A percentile compares a stretch with the other conserved stretches of the same genome.
These are phyloP conservation scores for Diplodia sapinea DNA, from an alignment of 2,329 filamentous ascomycete genomes.

Conservation along the genomic window DNA sequence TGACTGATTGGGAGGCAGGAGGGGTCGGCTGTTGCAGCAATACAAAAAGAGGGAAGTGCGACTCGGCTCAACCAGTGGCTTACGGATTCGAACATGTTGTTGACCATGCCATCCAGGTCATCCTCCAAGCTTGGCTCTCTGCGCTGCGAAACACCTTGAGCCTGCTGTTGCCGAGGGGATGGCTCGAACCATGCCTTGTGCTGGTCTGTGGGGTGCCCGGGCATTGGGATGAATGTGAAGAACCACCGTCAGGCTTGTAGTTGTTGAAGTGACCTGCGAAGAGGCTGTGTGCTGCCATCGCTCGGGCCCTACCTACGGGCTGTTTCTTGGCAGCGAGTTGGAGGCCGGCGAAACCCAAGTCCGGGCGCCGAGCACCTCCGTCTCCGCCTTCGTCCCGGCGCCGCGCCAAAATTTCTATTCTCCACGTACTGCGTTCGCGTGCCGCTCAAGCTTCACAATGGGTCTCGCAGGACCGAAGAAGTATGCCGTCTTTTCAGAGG, in stretches of 20 bases:
- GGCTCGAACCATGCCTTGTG: neutral
- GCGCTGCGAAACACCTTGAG: neutral
- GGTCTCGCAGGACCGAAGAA: conserved; percentile 72
- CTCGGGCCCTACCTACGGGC: neutral
- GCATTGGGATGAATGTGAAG: neutral
- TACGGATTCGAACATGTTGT: conserved; percentile 11
- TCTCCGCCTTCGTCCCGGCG: conserved; percentile 1
- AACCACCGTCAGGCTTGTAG: too few relatives aligned
- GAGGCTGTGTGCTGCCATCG: too few relatives aligned
- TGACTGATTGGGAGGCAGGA: neutral
- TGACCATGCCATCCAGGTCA: neutral
- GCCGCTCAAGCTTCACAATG: conserved; percentile 54
- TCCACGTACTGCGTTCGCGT: neutral
- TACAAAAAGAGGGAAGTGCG: neutral
- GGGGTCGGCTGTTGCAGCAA: neutral
- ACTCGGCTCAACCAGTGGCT: neutral
- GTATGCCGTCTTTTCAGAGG: conserved; percentile 51
- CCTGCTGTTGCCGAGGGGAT: neutral
- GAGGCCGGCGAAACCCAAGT: conserved; percentile 8
- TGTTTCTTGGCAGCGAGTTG: neutral
- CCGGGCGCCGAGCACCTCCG: conserved; percentile 7
- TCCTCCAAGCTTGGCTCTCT: neutral
- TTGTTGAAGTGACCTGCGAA: neutral
- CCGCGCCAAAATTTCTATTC: conserved; percentile 19
- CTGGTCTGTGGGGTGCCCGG: neutral